Conservation (phyloP, 2,329 filamentous ascomycete genomes). For the Plenodomus tracheiphilus region DNA sequence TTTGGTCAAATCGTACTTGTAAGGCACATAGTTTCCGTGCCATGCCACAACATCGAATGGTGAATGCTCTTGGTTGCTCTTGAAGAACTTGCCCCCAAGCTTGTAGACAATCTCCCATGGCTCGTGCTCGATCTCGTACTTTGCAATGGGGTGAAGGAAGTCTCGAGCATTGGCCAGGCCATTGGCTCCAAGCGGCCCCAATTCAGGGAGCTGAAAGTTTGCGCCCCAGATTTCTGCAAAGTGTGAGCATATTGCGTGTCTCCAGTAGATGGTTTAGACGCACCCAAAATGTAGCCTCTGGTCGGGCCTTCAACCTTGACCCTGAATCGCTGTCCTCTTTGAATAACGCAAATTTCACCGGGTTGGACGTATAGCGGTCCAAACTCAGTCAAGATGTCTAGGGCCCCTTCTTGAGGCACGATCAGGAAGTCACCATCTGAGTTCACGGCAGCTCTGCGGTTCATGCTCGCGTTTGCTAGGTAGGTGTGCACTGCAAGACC, state of each 20-base stretch:
- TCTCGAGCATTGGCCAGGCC: constrained; percentile 56
- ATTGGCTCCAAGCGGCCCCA: constrained; percentile 46
- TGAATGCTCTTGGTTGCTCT: constrained; percentile 67
- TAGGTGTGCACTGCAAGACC: constrained; percentile 43
- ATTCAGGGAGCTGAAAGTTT: constrained; percentile 44
- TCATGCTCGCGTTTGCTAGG: constrained; percentile 43
- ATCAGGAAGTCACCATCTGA: constrained; percentile 76
- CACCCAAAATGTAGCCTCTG: constrained; percentile 71
- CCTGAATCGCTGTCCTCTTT: constrained; percentile 72
- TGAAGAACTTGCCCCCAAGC: constrained; percentile 68
- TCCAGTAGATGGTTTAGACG: not conserved
- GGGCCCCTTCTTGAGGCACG: constrained; percentile 71
- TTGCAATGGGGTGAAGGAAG: constrained; percentile 72
- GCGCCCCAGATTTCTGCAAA: constrained; percentile 44
- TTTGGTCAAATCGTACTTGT: constrained; percentile 78
- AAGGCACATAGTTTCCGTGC: constrained; percentile 76
- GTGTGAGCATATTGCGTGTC: constrained; percentile 3
- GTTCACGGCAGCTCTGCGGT: constrained; percentile 54
- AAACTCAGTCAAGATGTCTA: constrained; percentile 78
- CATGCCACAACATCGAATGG: constrained; percentile 80
- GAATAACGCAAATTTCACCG: constrained; percentile 77
- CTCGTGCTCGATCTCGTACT: constrained; percentile 58
- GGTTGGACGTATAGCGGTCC: constrained; percentile 75
- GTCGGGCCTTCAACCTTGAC: constrained; percentile 67
- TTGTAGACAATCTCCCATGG: constrained; percentile 53